These are phyloP conservation scores for Gynostemma pentaphyllum DNA, from an alignment of 306 rosid species.

Conservation along the genomic window DNA sequence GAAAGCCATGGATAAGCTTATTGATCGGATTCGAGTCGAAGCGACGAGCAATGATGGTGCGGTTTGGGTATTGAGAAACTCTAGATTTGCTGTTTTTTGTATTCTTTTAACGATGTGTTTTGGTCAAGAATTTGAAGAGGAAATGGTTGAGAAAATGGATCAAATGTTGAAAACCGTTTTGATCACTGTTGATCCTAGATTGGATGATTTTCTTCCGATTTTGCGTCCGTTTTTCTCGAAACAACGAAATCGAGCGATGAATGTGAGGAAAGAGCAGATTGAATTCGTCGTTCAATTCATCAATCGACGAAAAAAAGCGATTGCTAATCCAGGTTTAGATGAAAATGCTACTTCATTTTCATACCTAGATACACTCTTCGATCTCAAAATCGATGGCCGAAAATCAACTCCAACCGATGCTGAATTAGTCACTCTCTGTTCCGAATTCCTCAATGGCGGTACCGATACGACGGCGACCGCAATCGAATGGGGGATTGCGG, in stretches of 20 bases:
- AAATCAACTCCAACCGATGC: neutral
- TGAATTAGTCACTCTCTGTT: conserved; percentile 12
- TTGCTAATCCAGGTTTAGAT: conserved; percentile 64
- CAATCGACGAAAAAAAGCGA: conserved; percentile 43
- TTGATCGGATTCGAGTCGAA: conserved; percentile 36
- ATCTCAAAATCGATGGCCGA: conserved; percentile 8
- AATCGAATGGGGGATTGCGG: conserved; percentile 11
- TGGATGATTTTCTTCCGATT: conserved; percentile 77
- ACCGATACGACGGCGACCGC: conserved; percentile 14
- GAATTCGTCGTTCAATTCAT: conserved; percentile 51
- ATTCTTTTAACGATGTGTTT: conserved; percentile 81
- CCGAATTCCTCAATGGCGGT: conserved; percentile 17
- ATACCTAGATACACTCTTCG: conserved; percentile 12
- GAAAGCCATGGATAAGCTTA: conserved; percentile 57
- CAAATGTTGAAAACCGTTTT: conserved; percentile 54
- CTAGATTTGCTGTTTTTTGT: conserved; percentile 67
- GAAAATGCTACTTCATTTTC: conserved; percentile 49
- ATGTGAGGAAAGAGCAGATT: conserved; percentile 55
- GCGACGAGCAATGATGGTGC: conserved; percentile 44
- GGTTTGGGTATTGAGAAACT: conserved; percentile 55
- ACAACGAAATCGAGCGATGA: conserved; percentile 48
- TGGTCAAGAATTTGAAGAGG: conserved; percentile 79
- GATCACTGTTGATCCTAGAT: conserved; percentile 56
- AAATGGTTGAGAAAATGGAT: conserved; percentile 54
- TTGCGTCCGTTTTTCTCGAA: conserved; percentile 69